Evolutionary conservation across 371 early-diverging fungal species (phyloP).

Genomic region (Vairimorpha ceranae): DNA sequence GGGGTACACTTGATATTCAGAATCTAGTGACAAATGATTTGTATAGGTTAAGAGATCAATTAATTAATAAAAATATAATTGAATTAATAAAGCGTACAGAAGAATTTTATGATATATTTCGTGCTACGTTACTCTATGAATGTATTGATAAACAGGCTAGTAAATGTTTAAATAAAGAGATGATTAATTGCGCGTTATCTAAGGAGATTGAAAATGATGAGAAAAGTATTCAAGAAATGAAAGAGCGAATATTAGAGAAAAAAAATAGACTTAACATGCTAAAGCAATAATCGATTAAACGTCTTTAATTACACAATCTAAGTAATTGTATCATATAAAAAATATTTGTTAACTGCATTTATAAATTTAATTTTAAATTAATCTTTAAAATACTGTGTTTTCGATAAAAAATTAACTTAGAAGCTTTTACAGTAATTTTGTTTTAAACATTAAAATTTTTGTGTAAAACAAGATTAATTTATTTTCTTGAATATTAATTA

Average conservation of each 20-base stretch:
- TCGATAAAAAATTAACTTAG: too few relatives aligned
- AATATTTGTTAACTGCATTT: too few relatives aligned
- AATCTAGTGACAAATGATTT: constrained; percentile 23
- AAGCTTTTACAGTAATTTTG: too few relatives aligned
- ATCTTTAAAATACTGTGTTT: too few relatives aligned
- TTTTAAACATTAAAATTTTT: too few relatives aligned
- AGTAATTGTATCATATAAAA: too few relatives aligned
- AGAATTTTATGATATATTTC: constrained; percentile 47
- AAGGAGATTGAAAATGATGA: constrained; percentile 1
- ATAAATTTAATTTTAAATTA: too few relatives aligned
- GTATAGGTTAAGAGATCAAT: constrained; percentile 40
- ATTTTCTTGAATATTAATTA: too few relatives aligned
- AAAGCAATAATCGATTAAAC: background rate
- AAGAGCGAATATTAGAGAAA: background rate
- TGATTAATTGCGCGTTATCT: background rate
- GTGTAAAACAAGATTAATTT: too few relatives aligned
- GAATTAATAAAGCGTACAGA: constrained; percentile 55
- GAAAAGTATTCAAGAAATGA: constrained; percentile 1
- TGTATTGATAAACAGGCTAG: background rate
- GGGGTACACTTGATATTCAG: constrained; percentile 20
- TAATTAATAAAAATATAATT: constrained; percentile 49
- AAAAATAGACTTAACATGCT: background rate
- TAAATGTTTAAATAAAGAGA: background rate
- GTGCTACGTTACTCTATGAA: background rate
- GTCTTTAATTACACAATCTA: too few relatives aligned